Evolutionary conservation across 805 yeast genomes (phyloP).

Genomic region (Candida mattraensis): DNA sequence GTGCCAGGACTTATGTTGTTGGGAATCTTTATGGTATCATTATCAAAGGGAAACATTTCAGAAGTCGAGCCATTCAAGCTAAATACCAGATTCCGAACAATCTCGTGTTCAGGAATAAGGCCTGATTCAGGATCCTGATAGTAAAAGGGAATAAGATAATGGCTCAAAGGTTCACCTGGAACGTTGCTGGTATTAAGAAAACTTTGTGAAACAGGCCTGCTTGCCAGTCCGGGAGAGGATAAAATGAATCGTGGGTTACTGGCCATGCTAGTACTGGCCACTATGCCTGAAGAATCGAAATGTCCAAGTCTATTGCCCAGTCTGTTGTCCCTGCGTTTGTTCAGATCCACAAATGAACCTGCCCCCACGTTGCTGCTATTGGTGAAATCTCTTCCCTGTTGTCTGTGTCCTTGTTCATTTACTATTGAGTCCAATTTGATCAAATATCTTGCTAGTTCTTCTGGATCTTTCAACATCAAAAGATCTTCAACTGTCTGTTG

Average conservation of each 20-base stretch:
- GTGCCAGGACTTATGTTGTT: constrained; percentile 52
- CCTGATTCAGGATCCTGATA: constrained; percentile 29
- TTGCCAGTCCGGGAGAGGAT: constrained; percentile 12
- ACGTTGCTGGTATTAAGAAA: constrained; percentile 3
- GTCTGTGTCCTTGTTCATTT: constrained; percentile 4
- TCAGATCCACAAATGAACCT: background rate
- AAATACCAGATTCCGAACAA: constrained; percentile 49
- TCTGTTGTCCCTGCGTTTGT: background rate
- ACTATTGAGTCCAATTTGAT: constrained; percentile 21
- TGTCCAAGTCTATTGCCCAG: constrained; percentile 3
- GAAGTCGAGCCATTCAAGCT: constrained; percentile 65
- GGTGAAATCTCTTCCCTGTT: constrained; percentile 2
- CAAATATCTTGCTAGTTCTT: constrained; percentile 23
- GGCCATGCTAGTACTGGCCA: constrained; percentile 14
- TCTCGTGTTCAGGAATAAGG: constrained; percentile 39
- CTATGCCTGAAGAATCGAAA: constrained; percentile 5
- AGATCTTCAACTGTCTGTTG: constrained; percentile 24
- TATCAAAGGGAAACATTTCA: constrained; percentile 47
- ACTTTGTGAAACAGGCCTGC: constrained; percentile 13
- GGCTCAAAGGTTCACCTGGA: constrained; percentile 28
- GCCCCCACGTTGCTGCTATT: constrained; percentile 6
- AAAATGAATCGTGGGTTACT: constrained; percentile 5
- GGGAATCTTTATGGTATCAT: constrained; percentile 46
- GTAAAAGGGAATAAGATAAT: constrained; percentile 33
- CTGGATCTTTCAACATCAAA: constrained; percentile 13